Percentiles rank a stretch among this genome's conserved stretches.
phyloP scores from a whole-genome alignment of 176 grass and related monocot genomes.

The Oryza longistaminata region DNA sequence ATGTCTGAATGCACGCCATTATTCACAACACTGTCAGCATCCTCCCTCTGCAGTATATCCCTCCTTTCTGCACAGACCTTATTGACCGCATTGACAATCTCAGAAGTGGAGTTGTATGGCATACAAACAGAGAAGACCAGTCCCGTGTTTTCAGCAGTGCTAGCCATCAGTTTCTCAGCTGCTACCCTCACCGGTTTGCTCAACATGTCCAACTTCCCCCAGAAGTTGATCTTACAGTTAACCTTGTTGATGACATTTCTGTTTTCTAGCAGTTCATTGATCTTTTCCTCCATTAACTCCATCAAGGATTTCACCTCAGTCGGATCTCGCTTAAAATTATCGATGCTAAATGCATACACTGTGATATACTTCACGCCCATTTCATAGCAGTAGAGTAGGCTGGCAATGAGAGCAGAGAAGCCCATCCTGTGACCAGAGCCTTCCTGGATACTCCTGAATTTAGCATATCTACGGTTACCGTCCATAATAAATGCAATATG shows the following conservation, averaged over 20 bases:
- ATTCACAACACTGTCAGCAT: not conserved
- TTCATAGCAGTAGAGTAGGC: conserved; percentile 67
- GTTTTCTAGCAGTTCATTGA: conserved; percentile 62
- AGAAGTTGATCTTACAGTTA: conserved; percentile 71
- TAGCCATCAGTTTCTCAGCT: conserved; percentile 59
- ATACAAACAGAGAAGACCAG: conserved; percentile 74
- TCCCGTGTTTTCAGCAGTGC: conserved; percentile 63
- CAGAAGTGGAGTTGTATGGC: conserved; percentile 74
- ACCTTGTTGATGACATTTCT: conserved; percentile 55
- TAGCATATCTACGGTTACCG: conserved; percentile 84
- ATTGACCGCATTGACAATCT: conserved; percentile 66
- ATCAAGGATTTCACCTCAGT: conserved; percentile 66
- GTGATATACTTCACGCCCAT: conserved; percentile 73
- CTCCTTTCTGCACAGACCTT: conserved; percentile 45
- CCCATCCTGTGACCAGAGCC: conserved; percentile 64
- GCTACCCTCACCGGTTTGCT: conserved; percentile 49
- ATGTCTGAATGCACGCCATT: conserved; percentile 4
- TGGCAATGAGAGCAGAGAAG: conserved; percentile 56
- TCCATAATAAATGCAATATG: conserved; percentile 92
- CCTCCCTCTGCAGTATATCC: conserved; percentile 24
- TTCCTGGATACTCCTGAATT: conserved; percentile 49
- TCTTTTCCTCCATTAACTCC: conserved; percentile 82
- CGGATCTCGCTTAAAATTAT: conserved; percentile 77
- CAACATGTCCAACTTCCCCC: conserved; percentile 69
- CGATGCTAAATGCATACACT: conserved; percentile 85